Evolutionary conservation across 2,329 filamentous ascomycete species (phyloP).

Genomic region (Aspergillus sp.): DNA sequence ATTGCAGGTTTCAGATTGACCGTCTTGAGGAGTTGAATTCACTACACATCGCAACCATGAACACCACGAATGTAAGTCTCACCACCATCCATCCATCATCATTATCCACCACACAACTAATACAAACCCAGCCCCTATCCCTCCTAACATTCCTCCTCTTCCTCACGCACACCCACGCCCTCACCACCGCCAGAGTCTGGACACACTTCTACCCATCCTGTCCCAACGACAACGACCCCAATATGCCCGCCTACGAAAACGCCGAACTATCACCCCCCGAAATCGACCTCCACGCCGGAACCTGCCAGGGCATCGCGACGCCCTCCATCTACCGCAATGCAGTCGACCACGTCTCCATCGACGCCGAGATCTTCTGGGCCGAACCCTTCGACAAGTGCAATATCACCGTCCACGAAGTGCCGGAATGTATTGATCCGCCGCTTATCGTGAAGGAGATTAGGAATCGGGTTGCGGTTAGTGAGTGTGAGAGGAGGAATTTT

Average conservation of each 20-base stretch:
- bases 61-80: no score
- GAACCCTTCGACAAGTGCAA: constrained; percentile 19
- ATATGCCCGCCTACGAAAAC: constrained; percentile 18
- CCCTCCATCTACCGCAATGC: constrained; percentile 17
- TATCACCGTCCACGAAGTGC: constrained; percentile 28
- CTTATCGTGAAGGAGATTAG: constrained; percentile 18
- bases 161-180: constrained; percentile 11
- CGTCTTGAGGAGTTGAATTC: no score
- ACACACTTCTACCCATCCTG: constrained; percentile 27
- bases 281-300: constrained; percentile 15
- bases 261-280: constrained; percentile 17
- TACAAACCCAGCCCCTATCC: constrained; percentile 11
- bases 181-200: constrained; percentile 22
- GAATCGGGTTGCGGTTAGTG: constrained; percentile 17
- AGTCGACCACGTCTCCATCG: constrained; percentile 23
- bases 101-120: constrained; percentile 26
- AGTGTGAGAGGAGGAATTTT: constrained; percentile 19
- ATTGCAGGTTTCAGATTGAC: no score
- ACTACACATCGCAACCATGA: no score
- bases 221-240: constrained; percentile 14
- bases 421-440: constrained; percentile 25
- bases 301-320: constrained; percentile 22
- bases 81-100: no score
- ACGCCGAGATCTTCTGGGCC: constrained; percentile 16
- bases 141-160: constrained; percentile 16